These are phyloP conservation scores for Crotalaria pallida DNA, from an alignment of 306 rosid genomes.

Conservation along the genomic window DNA sequence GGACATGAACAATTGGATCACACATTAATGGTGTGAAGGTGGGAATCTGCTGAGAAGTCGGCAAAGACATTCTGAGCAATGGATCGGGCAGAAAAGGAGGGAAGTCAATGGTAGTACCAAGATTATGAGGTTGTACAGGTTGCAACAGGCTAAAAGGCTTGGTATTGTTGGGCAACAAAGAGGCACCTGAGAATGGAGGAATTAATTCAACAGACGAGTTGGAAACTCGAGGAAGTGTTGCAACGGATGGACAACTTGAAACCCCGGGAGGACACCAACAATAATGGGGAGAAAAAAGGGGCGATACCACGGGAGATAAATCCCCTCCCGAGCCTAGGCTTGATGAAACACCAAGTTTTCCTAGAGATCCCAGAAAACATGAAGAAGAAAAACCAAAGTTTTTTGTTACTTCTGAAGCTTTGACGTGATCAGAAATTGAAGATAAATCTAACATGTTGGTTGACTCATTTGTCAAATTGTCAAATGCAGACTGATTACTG, in stretches of 20 bases:
- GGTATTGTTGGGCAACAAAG: conserved; percentile 50
- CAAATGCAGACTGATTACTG: conserved; percentile 31
- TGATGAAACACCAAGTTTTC: conserved; percentile 42
- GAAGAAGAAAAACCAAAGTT: conserved; percentile 41
- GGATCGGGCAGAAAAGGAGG: conserved; percentile 84
- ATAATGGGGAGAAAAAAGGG: conserved; percentile 80
- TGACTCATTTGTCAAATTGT: conserved; percentile 39
- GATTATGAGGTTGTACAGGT: conserved; percentile 48
- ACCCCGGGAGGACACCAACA: conserved; percentile 88
- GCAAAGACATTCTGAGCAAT: conserved; percentile 54
- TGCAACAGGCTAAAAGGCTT: conserved; percentile 54
- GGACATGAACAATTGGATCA: conserved; percentile 90
- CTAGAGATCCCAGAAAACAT: conserved; percentile 53
- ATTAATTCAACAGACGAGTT: conserved; percentile 24
- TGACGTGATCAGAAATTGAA: conserved; percentile 35
- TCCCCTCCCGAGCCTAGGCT: conserved; percentile 39
- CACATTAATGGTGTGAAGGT: conserved; percentile 89
- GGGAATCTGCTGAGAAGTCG: conserved; percentile 79
- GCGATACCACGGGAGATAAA: conserved; percentile 41
- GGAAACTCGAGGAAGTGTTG: conserved; percentile 38
- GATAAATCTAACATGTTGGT: conserved; percentile 26
- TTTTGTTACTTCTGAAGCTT: conserved; percentile 29
- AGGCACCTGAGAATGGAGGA: conserved; percentile 54
- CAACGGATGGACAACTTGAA: conserved; percentile 43
- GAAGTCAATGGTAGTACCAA: conserved; percentile 49